Base-by-base conservation (phyloP, 2,329 filamentous ascomycete genomes). In the Diaporthe citriasiana region DNA sequence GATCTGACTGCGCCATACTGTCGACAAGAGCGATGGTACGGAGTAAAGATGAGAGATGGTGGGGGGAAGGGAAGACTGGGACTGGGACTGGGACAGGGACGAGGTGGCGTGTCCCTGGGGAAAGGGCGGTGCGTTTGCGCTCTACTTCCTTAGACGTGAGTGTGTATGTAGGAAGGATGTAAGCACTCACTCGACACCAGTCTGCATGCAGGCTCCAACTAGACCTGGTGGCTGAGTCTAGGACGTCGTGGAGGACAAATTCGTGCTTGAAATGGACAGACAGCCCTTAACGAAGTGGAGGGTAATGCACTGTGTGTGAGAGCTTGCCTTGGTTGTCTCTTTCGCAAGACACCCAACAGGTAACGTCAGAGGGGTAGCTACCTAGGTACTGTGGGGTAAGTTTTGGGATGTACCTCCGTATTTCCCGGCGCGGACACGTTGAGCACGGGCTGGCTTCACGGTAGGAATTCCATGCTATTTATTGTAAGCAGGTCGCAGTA, bases 1-100 rank as follows among this genome's bases (percentile, higher is more conserved):
- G 85, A 78, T 93, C 91, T 57, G 89, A 87, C 76, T 88, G 85
- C 76, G 89, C 88, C 84, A 90, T 91, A 76, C 78, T 85, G 82
- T 40, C 45, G 35, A 25, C 10, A 22, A 19, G 63, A 15, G 33
- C 3, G 47, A 51, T 50, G 15, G 5, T 40, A 53, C 8, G n/a
- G 15, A 27, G 33, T 25, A 51, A 45, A 27, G 53, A 60, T 60
- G 33, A 8, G 17, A 17, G 50, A 30, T 40, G 25, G 17, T 56
- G 19, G 17, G 30, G 30, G 8, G 38, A 35, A 9, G 12, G 4
- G 47, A 70, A 77, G 73, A 71, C n/a, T 56, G 50, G 66, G 59
- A 72, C 66, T 50, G 70, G 57, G 35, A 53, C 42, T 56, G 50
- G 66, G 59, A 72, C 66, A 53, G 70, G 57, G 35, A 53, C 42